Base-by-base conservation (phyloP, 2,329 filamentous ascomycete genomes). In the Diaporthe sp. region DNA sequence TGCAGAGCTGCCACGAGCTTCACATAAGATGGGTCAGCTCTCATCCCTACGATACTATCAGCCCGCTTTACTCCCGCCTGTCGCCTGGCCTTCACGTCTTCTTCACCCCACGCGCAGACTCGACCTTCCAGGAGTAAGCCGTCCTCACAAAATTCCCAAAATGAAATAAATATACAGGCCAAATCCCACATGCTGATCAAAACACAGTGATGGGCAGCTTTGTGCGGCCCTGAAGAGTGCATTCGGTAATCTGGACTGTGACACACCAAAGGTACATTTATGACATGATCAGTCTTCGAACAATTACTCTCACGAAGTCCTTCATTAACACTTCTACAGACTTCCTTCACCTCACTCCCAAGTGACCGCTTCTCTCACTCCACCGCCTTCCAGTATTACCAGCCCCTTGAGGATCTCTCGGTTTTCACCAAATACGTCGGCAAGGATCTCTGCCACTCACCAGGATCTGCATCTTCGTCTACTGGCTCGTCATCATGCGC, bases 11-110 rank as follows among this genome's bases (percentile, higher is more conserved):
- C 77, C 90, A 93, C 79, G 92, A 95, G 82, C 85, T 98, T 57
- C 94, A 96, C 83, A 86, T 98, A 75, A 91, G 94, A 82, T 98
- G 95, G 94, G 89, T 90, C n/a, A 90, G 92, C 19, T 85, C 91
- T 3, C 79, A 81, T 9, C 80, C 88, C 2, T 93, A 92, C 81
- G 85, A 89, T 53, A 86, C 89, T 1, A 86, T 93, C 59, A 88
- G 92, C 53, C 96, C 96, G 2, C 93, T 97, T 80, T 87, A 90
- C 58, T 95, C 95, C 70, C 90, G 94, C 75, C 84, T 95, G 19
- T 92, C 95, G 2, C 92, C 96, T 0, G 96, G 96, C 3, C 86
- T 98, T 31, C 95, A 98, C 86, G 87, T 95, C 37, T 94, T 94
- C 79, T 95, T 93, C 81, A 94, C 93, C 0, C 93, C 94, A 0